These are phyloP conservation scores for Paraphoma chrysanthemicola DNA, from an alignment of 2,329 filamentous ascomycete genomes.

Conservation along the genomic window DNA sequence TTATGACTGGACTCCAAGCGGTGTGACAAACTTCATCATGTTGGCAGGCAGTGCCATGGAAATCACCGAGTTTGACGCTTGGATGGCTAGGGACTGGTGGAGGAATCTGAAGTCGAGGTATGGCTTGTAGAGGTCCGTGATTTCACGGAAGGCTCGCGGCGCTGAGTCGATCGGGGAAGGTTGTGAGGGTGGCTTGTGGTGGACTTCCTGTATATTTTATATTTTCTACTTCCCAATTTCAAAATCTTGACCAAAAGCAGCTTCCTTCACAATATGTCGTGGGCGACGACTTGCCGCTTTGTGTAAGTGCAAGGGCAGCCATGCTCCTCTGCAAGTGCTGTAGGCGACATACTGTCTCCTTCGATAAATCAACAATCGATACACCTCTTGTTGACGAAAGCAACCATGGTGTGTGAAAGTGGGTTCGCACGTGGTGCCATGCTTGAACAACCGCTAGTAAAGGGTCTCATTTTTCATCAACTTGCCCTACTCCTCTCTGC, in stretches of 20 bases:
- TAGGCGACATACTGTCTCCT: too few species aligned
- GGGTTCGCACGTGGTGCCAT: neutral
- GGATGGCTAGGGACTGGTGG: constrained; percentile 60
- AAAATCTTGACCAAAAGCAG: neutral
- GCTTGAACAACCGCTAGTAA: neutral
- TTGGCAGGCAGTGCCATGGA: constrained; percentile 51
- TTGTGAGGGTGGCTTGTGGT: neutral
- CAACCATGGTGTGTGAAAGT: neutral
- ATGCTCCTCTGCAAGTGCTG: too few species aligned
- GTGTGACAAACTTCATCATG: constrained; percentile 55
- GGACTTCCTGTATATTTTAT: neutral
- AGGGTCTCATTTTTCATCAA: constrained; percentile 60
- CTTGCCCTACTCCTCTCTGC: constrained; percentile 62
- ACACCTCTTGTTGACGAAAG: neutral
- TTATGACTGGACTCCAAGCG: constrained; percentile 55
- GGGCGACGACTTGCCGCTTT: too few species aligned
- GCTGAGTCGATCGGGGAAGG: neutral
- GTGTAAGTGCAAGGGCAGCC: too few species aligned
- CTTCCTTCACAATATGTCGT: neutral
- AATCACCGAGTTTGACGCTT: constrained; percentile 58
- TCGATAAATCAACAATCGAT: too few species aligned
- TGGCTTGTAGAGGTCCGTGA: constrained; percentile 13
- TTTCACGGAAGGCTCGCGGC: neutral
- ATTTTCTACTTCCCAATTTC: neutral
- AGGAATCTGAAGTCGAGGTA: constrained; percentile 40